Evolutionary conservation across 1,284 basidiomycete genomes (phyloP).

Genomic region (Porphyrellus sp.): DNA sequence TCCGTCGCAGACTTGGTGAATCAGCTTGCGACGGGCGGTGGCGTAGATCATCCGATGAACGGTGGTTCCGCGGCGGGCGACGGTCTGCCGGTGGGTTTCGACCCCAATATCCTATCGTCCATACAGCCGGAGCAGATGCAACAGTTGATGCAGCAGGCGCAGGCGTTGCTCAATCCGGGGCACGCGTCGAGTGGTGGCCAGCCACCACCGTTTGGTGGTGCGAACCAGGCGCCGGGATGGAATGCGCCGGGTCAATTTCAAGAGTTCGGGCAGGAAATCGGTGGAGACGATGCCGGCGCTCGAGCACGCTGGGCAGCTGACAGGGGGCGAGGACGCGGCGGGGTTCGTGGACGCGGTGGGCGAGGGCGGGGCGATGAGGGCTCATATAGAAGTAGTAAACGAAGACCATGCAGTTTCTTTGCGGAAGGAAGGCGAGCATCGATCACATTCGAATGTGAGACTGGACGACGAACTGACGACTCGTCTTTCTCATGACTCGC

Average conservation of each 20-base stretch:
- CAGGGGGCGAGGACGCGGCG: slow-evolving; percentile 39
- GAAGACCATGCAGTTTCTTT: slow-evolving; percentile 84
- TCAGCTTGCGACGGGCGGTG: slow-evolving; percentile 51
- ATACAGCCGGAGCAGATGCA: slow-evolving; percentile 58
- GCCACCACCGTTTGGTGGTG: slow-evolving; percentile 20
- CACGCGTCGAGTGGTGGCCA: slow-evolving; percentile 26
- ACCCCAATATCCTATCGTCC: slow-evolving; percentile 40
- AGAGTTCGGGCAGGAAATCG: slow-evolving; percentile 35
- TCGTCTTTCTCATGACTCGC: slow-evolving; percentile 37
- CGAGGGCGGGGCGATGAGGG: slow-evolving; percentile 46
- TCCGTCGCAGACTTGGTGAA: slow-evolving; percentile 68
- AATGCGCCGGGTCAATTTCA: slow-evolving; percentile 30
- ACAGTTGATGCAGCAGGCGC: slow-evolving; percentile 57
- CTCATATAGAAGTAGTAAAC: slow-evolving; percentile 71
- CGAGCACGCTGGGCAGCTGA: slow-evolving; percentile 42
- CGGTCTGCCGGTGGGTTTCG: slow-evolving; percentile 28
- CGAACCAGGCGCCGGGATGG: slow-evolving; percentile 30
- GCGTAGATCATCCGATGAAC: slow-evolving; percentile 27
- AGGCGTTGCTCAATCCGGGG: slow-evolving; percentile 31
- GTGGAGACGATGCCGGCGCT: slow-evolving; percentile 38
- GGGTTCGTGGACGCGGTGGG: slow-evolving; percentile 37
- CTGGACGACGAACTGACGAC: slow-evolving; percentile 45
- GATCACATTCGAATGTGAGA: slow-evolving; percentile 40
- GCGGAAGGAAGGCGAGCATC: slow-evolving; percentile 84
- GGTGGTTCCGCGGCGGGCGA: slow-evolving; percentile 5